phyloP scores from a whole-genome alignment of 2,329 filamentous ascomycete species.

The Monosporascus cannonballus region DNA sequence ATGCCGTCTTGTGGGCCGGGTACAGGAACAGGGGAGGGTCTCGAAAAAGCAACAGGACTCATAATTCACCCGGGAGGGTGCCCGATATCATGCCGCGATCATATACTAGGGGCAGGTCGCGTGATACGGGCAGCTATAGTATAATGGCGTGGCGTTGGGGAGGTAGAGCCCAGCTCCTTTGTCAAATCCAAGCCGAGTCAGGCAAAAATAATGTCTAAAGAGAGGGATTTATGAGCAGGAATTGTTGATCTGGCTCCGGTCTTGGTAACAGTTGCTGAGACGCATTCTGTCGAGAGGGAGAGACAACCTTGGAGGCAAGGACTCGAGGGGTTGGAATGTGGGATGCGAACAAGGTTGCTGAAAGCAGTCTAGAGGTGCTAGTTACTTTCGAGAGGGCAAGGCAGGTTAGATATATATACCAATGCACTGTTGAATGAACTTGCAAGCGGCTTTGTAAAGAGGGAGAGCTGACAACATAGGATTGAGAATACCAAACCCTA shows the following conservation, averaged over 20 bases:
- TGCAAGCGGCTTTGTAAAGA: too few relatives aligned
- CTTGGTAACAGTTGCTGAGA: neutral
- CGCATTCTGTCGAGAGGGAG: neutral
- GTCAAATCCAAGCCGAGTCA: neutral
- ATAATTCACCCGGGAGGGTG: conserved; percentile 10
- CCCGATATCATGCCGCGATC: conserved; percentile 5
- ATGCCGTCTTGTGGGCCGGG: conserved; percentile 9
- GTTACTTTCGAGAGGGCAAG: too few relatives aligned
- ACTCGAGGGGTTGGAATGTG: too few relatives aligned
- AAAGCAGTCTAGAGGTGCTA: too few relatives aligned
- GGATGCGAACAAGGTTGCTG: too few relatives aligned
- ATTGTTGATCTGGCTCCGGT: neutral
- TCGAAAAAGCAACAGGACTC: conserved; percentile 18
- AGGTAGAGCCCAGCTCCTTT: neutral
- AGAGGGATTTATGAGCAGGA: neutral
- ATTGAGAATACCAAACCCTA: too few relatives aligned
- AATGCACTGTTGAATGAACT: too few relatives aligned
- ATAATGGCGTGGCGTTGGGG: neutral
- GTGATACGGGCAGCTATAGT: too few relatives aligned
- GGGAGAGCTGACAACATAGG: too few relatives aligned
- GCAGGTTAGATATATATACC: too few relatives aligned
- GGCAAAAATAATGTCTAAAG: neutral
- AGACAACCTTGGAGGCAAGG: neutral
- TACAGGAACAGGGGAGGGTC: conserved; percentile 3
- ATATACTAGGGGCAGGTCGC: neutral